phyloP scores from a whole-genome alignment of 139 green algal genomes.

The Tetradesmus obliquus region DNA sequence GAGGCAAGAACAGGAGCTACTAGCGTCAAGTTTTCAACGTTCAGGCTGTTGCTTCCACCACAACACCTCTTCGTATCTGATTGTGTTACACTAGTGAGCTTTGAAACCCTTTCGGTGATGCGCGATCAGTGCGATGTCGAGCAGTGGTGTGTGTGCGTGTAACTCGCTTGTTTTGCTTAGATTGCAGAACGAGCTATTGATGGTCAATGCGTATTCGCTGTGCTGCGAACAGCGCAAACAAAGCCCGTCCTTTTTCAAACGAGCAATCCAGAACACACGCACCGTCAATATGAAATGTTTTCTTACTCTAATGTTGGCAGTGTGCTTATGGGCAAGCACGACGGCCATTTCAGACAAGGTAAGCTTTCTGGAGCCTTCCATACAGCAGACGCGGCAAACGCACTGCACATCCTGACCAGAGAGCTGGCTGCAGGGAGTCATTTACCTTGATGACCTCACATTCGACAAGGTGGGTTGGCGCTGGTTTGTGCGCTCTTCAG shows the following conservation, averaged over 20 bases:
- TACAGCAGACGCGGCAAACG: not conserved
- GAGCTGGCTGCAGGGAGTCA: conserved; percentile 4
- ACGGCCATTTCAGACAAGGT: conserved; percentile 23
- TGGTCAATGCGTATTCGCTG: not conserved
- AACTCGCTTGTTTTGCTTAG: too few species aligned
- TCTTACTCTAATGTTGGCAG: not conserved
- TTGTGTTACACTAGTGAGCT: not conserved
- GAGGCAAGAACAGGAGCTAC: too few species aligned
- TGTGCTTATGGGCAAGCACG: not conserved
- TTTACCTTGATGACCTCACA: conserved; percentile 44
- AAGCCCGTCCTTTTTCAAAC: not conserved
- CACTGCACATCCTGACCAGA: not conserved
- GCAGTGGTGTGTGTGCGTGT: too few species aligned
- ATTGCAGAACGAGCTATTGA: too few species aligned
- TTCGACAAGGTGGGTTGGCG: conserved; percentile 40
- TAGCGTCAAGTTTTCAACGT: too few species aligned
- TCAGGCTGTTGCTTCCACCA: too few species aligned
- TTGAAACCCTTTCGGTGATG: conserved; percentile 6
- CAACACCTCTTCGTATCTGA: not conserved
- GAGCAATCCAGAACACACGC: not conserved
- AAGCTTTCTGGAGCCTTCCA: not conserved
- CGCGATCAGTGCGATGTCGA: not conserved
- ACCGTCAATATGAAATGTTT: not conserved
- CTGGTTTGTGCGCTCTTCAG: not conserved
- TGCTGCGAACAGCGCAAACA: not conserved